These are phyloP conservation scores for Atractiella rhizophila DNA, from an alignment of 768 basidiomycete species.

Conservation along the genomic window DNA sequence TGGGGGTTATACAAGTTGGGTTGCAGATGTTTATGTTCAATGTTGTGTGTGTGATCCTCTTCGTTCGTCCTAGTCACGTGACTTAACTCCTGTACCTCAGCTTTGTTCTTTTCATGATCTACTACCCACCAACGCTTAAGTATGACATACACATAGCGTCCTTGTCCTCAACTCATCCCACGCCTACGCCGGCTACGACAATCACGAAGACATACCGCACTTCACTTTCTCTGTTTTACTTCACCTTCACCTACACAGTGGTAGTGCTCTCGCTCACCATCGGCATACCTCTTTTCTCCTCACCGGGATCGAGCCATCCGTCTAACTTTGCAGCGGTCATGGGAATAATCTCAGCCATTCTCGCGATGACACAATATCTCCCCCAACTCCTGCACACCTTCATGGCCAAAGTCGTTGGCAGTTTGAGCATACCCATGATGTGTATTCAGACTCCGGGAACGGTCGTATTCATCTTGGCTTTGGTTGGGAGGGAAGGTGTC, in stretches of 20 bases:
- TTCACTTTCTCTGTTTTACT: too few species aligned
- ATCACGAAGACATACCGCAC: background rate
- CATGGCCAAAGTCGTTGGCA: conserved; percentile 49
- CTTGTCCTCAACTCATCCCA: too few species aligned
- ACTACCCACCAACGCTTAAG: conserved; percentile 68
- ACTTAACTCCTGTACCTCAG: conserved; percentile 24
- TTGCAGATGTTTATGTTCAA: conserved; percentile 66
- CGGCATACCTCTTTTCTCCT: background rate
- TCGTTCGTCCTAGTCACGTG: background rate
- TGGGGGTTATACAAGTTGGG: conserved; percentile 57
- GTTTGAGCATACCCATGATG: conserved; percentile 89
- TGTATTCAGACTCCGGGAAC: conserved; percentile 46
- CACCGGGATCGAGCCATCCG: conserved; percentile 53
- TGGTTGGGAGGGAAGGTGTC: conserved; percentile 20
- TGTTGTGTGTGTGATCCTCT: conserved; percentile 39
- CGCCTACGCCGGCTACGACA: conserved; percentile 3
- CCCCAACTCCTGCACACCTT: conserved; percentile 21
- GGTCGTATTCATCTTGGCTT: conserved; percentile 18
- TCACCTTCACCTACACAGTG: background rate
- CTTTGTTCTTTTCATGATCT: conserved; percentile 67
- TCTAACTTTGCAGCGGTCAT: conserved; percentile 37
- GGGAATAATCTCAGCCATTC: conserved; percentile 47
- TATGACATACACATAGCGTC: too few species aligned
- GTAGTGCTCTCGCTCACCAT: background rate
- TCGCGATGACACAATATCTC: conserved; percentile 56